These are phyloP conservation scores for Ascochyta lentis DNA, from an alignment of 2,329 filamentous ascomycete species.

Conservation along the genomic window DNA sequence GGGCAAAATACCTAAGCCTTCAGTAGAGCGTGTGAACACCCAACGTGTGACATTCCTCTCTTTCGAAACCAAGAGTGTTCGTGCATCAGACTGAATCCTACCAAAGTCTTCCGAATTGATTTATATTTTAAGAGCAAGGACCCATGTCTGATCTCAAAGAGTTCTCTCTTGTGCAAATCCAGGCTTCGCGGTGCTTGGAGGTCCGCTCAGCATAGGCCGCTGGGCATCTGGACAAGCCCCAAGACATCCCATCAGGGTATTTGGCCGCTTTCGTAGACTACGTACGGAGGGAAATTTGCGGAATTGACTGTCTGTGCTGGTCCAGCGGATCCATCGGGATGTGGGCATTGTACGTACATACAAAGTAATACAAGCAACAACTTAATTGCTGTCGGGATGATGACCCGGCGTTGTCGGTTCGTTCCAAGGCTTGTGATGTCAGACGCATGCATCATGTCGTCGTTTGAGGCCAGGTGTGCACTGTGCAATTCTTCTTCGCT, in stretches of 20 bases:
- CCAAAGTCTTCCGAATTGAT: not conserved
- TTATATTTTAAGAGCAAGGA: not conserved
- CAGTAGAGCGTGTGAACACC: not conserved
- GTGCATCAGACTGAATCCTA: not conserved
- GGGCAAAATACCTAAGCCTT: not conserved
- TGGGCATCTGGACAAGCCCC: not conserved
- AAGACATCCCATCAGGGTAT: not conserved
- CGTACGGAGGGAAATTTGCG: not conserved
- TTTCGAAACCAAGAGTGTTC: not conserved
- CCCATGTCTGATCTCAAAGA: not conserved
- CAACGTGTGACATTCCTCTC: not conserved
- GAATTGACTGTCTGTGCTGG: not conserved
- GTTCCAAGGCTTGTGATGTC: constrained; percentile 5
- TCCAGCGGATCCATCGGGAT: not conserved
- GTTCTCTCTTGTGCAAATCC: not conserved
- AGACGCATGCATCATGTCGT: constrained; percentile 13
- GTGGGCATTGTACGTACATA: not conserved
- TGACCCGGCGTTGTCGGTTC: constrained; percentile 5
- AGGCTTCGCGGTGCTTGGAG: not conserved
- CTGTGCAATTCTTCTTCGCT: not conserved
- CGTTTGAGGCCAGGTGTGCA: constrained; percentile 1
- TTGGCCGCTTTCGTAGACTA: not conserved
- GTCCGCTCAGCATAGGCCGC: not conserved
- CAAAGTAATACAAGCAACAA: not conserved
- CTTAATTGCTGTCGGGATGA: not conserved